Conservation (phyloP, 1,284 basidiomycete species). For the Ustilago lituana region DNA sequence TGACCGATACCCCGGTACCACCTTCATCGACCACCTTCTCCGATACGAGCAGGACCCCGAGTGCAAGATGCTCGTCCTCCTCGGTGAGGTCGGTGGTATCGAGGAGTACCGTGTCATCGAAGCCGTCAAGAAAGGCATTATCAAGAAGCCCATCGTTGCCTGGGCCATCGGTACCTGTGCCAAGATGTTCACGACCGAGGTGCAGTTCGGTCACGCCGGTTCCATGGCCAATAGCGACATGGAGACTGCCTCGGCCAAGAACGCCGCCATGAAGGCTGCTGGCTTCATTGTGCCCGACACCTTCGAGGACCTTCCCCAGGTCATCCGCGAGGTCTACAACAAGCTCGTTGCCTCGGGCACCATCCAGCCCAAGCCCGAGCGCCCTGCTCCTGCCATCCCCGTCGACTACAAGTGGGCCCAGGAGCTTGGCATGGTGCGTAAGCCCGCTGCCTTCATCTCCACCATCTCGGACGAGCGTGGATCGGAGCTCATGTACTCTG, state of each 20-base stretch:
- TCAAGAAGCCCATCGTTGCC: slow-evolving; percentile 98
- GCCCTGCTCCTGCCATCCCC: slow-evolving; percentile 92
- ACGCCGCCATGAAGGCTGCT: slow-evolving; percentile 90
- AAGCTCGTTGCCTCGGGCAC: slow-evolving; percentile 78
- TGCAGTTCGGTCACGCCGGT: slow-evolving; percentile 98
- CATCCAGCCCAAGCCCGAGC: slow-evolving; percentile 80
- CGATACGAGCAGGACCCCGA: slow-evolving; percentile 96
- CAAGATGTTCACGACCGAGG: slow-evolving; percentile 99
- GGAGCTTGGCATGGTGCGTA: slow-evolving; percentile 97
- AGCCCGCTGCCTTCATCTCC: slow-evolving; percentile 98
- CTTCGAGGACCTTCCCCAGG: slow-evolving; percentile 91
- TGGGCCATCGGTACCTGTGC: slow-evolving; percentile 99
- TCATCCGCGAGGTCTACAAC: slow-evolving; percentile 86
- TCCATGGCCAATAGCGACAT: slow-evolving; percentile 96
- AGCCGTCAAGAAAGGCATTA: slow-evolving; percentile 89
- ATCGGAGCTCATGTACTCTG: slow-evolving; percentile 96
- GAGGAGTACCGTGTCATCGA: slow-evolving; percentile 99
- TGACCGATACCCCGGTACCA: slow-evolving; percentile 97
- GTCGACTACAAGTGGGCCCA: slow-evolving; percentile 99
- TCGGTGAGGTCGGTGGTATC: slow-evolving; percentile 97
- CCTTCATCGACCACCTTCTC: slow-evolving; percentile 98
- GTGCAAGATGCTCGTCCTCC: slow-evolving; percentile 97
- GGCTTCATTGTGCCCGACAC: slow-evolving; percentile 97
- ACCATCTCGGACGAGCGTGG: slow-evolving; percentile 99
- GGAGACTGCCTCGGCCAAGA: slow-evolving; percentile 98